Percentiles rank a stretch among this genome's conserved stretches.
Conservation (phyloP, 73 alveolate genomes). For the Uronychia setigera region DNA sequence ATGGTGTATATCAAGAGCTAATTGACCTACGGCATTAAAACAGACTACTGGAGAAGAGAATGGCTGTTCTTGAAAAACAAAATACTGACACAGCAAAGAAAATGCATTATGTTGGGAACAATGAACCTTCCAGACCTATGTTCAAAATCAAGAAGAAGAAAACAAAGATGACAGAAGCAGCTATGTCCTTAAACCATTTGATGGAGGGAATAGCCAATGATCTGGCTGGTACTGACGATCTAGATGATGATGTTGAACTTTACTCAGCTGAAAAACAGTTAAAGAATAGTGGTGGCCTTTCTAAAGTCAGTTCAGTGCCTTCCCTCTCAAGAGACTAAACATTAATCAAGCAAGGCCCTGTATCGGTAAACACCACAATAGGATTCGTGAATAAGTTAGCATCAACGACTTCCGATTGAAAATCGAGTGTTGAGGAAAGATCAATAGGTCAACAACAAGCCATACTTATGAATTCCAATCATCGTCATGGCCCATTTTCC, state of each 20-base stretch:
- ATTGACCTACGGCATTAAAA: constrained; percentile 32
- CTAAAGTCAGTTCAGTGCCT: neutral
- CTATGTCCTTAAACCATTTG: neutral
- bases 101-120: constrained; percentile 55
- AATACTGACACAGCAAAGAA: constrained; percentile 48
- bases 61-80: constrained; percentile 49
- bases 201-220: neutral
- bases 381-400: neutral
- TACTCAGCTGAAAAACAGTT: neutral
- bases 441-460: neutral
- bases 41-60: constrained; percentile 57
- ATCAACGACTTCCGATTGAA: neutral
- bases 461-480: neutral
- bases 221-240: neutral
- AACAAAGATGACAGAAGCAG: neutral
- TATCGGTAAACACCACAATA: neutral
- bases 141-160: neutral
- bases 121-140: constrained; percentile 67
- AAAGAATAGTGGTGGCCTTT: neutral
- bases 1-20: constrained; percentile 44
- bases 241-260: neutral
- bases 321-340: neutral
- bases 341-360: too few relatives aligned
- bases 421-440: neutral
- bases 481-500: neutral